These are phyloP conservation scores for Phytomonas sp. DNA, from an alignment of 208 protist species.

Conservation along the genomic window DNA sequence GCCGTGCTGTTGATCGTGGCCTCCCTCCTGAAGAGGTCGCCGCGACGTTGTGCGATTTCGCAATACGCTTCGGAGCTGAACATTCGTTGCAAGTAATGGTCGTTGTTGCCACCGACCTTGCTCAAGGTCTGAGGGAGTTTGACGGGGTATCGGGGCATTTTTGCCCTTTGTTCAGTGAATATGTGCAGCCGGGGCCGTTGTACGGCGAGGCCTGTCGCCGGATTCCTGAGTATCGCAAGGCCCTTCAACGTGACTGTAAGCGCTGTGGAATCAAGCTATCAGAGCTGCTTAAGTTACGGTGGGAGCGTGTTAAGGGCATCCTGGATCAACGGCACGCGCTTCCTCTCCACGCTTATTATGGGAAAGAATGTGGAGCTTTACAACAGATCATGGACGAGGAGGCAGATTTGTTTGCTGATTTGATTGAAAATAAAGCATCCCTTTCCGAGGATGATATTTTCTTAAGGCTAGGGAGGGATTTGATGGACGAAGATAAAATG, in stretches of 20 bases:
- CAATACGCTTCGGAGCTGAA: constrained; percentile 57
- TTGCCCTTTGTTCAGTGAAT: constrained; percentile 27
- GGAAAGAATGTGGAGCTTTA: constrained; percentile 50
- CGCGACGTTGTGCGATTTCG: constrained; percentile 65
- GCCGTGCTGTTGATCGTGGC: constrained; percentile 26
- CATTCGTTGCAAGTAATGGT: constrained; percentile 77
- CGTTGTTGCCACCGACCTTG: constrained; percentile 15
- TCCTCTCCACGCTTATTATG: constrained; percentile 39
- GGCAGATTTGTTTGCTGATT: constrained; percentile 42
- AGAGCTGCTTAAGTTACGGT: constrained; percentile 49
- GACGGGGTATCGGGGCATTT: not conserved
- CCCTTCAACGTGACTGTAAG: constrained; percentile 46
- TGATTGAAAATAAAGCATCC: not conserved
- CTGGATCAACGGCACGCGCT: constrained; percentile 38
- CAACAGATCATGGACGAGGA: constrained; percentile 80
- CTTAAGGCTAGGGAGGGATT: constrained; percentile 2
- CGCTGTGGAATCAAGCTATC: constrained; percentile 39
- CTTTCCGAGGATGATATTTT: not conserved
- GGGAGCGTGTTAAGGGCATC: constrained; percentile 38
- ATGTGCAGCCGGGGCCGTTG: constrained; percentile 57
- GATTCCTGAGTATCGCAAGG: constrained; percentile 22
- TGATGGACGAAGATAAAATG: not conserved
- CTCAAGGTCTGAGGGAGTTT: not conserved
- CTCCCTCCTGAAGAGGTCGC: constrained; percentile 40
- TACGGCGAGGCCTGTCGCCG: constrained; percentile 51